These are phyloP conservation scores for Lycium ferocissimum DNA, from an alignment of 257 asterid species.

Conservation along the genomic window DNA sequence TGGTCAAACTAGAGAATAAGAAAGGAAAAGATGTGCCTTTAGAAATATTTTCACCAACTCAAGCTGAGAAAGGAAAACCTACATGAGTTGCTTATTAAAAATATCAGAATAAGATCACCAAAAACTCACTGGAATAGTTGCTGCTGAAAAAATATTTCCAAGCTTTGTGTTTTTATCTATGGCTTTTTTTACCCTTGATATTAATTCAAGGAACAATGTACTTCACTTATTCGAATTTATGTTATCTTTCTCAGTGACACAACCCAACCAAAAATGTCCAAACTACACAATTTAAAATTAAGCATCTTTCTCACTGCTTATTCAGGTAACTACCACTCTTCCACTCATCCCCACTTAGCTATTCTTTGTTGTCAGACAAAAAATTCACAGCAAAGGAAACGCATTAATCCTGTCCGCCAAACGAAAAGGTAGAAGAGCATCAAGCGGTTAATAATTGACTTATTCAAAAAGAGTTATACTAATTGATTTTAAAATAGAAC, in stretches of 20 bases:
- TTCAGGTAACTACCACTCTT: neutral
- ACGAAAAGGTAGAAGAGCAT: slow-evolving; percentile 9
- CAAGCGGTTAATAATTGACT: neutral
- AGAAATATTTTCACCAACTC: neutral
- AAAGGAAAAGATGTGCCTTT: neutral
- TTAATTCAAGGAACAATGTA: neutral
- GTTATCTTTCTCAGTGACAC: neutral
- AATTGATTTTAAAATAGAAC: neutral
- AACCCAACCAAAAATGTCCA: neutral
- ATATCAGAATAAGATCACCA: slow-evolving; percentile 20
- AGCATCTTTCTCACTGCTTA: neutral
- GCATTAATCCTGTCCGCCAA: neutral
- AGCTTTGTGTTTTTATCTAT: neutral
- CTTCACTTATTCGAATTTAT: neutral
- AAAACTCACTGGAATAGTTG: neutral
- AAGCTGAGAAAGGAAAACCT: neutral
- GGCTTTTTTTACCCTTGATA: neutral
- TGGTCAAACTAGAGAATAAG: neutral
- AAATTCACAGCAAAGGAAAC: neutral
- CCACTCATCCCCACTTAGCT: slow-evolving; percentile 18
- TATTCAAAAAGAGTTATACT: neutral
- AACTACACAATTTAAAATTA: neutral
- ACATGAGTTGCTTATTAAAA: neutral
- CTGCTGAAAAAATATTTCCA: neutral
- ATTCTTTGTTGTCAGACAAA: neutral